These are phyloP conservation scores for Gaultheria prostrata DNA, from an alignment of 148 eudicot species.

Conservation along the genomic window DNA sequence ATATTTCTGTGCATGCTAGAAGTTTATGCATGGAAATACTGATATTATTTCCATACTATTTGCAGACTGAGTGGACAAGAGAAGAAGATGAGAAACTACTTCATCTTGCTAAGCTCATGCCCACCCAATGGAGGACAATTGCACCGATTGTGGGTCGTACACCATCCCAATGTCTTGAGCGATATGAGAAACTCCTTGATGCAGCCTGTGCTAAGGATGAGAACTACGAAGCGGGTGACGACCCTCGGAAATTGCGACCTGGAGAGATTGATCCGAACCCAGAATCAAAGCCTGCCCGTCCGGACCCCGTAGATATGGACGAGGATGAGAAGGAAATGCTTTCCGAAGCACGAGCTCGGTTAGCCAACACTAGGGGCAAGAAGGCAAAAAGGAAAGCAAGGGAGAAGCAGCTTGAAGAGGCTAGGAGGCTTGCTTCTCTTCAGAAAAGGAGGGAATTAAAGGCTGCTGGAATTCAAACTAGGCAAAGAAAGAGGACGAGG, in stretches of 20 bases:
- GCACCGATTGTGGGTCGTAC: slow-evolving; percentile 99
- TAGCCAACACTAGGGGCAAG: slow-evolving; percentile 95
- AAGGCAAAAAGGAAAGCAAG: slow-evolving; percentile 99
- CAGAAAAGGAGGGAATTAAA: slow-evolving; percentile 98
- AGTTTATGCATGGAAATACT: slow-evolving; percentile 10
- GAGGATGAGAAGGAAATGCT: slow-evolving; percentile 99
- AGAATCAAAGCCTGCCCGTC: slow-evolving; percentile 98
- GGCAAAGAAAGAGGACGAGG: slow-evolving; percentile 88
- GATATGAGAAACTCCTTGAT: slow-evolving; percentile 96
- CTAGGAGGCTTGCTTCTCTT: slow-evolving; percentile 96
- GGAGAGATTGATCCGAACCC: slow-evolving; percentile 99
- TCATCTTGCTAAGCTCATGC: slow-evolving; percentile 98
- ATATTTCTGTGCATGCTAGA: neutral
- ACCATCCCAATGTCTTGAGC: slow-evolving; percentile 97
- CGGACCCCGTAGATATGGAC: slow-evolving; percentile 99
- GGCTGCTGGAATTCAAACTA: slow-evolving; percentile 92
- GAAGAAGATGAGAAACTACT: slow-evolving; percentile 98
- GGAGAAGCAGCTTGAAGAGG: slow-evolving; percentile 99
- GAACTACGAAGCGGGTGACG: slow-evolving; percentile 90
- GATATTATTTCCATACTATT: slow-evolving; percentile 10
- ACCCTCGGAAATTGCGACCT: slow-evolving; percentile 91
- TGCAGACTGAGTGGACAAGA: slow-evolving; percentile 98
- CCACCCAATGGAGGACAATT: slow-evolving; percentile 98
- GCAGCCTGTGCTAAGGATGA: slow-evolving; percentile 96
- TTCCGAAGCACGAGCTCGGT: slow-evolving; percentile 95